A percentile compares a stretch with the other conserved stretches of the same genome.
These are phyloP conservation scores for Candida fluviatilis DNA, from an alignment of 805 yeast species.

Conservation along the genomic window DNA sequence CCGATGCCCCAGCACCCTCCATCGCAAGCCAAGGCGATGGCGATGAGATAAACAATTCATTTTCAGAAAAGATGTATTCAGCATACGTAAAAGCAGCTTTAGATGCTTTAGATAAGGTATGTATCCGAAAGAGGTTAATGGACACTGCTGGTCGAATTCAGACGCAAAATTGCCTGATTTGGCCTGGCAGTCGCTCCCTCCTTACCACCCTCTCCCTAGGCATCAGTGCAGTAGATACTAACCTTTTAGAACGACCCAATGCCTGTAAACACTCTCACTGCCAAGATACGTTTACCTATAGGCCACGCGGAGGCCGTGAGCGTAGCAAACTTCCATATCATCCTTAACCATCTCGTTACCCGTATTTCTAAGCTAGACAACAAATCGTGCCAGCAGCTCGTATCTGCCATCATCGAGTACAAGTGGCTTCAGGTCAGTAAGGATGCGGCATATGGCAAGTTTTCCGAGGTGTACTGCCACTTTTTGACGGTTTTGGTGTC, in stretches of 20 bases:
- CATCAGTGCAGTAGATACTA: conserved; percentile 15
- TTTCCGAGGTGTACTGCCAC: conserved; percentile 56
- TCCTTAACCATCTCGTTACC: conserved; percentile 55
- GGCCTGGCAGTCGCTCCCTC: no score
- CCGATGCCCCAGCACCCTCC: conserved; percentile 11
- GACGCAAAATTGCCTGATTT: no score
- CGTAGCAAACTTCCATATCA: conserved; percentile 45
- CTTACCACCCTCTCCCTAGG: neutral
- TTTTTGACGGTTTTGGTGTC: conserved; percentile 78
- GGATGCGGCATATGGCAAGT: conserved; percentile 16
- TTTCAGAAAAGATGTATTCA: conserved; percentile 30
- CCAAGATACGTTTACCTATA: conserved; percentile 52
- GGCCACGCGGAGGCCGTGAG: conserved; percentile 53
- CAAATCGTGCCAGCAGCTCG: conserved; percentile 46
- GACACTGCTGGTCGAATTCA: no score
- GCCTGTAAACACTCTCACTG: conserved; percentile 56
- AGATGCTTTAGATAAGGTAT: conserved; percentile 58
- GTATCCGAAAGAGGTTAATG: no score
- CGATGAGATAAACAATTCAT: conserved; percentile 3
- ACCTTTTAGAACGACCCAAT: conserved; percentile 41
- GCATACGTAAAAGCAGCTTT: conserved; percentile 61
- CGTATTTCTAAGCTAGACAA: conserved; percentile 69
- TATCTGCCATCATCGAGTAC: conserved; percentile 59
- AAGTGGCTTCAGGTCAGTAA: conserved; percentile 53
- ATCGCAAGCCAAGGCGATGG: conserved; percentile 5